Conservation (phyloP, 257 asterid species). For the Solanum rostratum region DNA sequence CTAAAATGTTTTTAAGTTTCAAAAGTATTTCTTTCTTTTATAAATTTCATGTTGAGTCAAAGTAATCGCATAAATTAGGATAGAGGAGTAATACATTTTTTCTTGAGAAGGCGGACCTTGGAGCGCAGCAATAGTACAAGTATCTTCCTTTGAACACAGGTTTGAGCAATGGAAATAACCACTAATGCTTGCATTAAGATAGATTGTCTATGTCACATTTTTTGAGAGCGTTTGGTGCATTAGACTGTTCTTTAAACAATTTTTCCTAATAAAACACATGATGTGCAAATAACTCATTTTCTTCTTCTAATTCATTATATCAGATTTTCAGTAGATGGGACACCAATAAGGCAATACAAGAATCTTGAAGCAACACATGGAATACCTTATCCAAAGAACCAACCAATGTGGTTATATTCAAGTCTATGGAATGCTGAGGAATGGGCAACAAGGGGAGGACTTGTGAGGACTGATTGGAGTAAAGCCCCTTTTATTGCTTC, state of each 20-base stretch:
- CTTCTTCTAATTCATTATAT: neutral
- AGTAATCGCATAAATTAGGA: too few species aligned
- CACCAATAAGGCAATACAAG: conserved; percentile 58
- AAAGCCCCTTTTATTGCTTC: conserved; percentile 56
- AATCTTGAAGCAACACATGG: conserved; percentile 39
- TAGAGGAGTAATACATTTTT: too few species aligned
- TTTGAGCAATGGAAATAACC: neutral
- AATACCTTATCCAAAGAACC: conserved; percentile 35
- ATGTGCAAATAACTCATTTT: neutral
- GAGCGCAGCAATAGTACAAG: too few species aligned
- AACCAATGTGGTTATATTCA: conserved; percentile 52
- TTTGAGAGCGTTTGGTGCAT: neutral
- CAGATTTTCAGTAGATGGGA: conserved; percentile 54
- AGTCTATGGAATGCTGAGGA: conserved; percentile 58
- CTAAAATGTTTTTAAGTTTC: too few species aligned
- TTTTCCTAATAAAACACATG: neutral
- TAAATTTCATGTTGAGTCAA: too few species aligned
- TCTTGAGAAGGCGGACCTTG: too few species aligned
- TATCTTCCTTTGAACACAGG: too few species aligned
- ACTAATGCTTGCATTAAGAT: neutral
- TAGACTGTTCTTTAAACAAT: neutral
- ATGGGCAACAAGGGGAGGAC: conserved; percentile 71
- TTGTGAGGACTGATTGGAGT: conserved; percentile 49
- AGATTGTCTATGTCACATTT: rapidly evolving
- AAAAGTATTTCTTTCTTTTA: too few species aligned